A percentile compares a stretch with the other conserved stretches of the same genome.
phyloP scores from a whole-genome alignment of 495 filamentous ascomycete genomes.

The Podospora anserina region DNA sequence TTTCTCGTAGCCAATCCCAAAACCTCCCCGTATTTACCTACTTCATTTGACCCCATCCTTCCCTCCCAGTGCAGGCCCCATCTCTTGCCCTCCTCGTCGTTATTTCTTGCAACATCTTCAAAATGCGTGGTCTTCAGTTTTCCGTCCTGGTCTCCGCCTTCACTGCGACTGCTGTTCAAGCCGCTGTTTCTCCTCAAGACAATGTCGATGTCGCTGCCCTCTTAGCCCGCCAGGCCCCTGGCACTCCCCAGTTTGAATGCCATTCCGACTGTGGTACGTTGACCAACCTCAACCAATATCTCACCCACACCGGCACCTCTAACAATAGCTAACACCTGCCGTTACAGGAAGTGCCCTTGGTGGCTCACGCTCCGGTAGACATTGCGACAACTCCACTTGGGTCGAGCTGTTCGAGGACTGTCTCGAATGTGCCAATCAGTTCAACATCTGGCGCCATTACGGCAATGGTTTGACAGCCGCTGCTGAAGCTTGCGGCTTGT shows the following conservation, averaged over 20 bases:
- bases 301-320: background rate
- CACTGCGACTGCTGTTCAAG: conserved; percentile 10
- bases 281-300: background rate
- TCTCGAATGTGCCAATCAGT: conserved; percentile 43
- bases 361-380: conserved; percentile 21
- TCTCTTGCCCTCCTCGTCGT: background rate
- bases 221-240: conserved; percentile 23
- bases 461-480: conserved; percentile 35
- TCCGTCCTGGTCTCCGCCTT: conserved; percentile 15
- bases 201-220: conserved; percentile 15
- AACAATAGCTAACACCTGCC: conserved; percentile 8
- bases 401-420: conserved; percentile 36
- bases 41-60: background rate
- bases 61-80: background rate
- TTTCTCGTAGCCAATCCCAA: background rate
- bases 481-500: conserved; percentile 37
- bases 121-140: conserved; percentile 11
- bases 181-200: background rate
- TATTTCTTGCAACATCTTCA: background rate
- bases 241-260: conserved; percentile 25
- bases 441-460: conserved; percentile 49
- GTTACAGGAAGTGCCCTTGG: conserved; percentile 20
- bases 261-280: conserved; percentile 27
- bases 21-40: background rate
- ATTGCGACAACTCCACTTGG: conserved; percentile 42